Conservation (phyloP, 169 alveolate genomes). For the Besnoitia besnoiti region DNA sequence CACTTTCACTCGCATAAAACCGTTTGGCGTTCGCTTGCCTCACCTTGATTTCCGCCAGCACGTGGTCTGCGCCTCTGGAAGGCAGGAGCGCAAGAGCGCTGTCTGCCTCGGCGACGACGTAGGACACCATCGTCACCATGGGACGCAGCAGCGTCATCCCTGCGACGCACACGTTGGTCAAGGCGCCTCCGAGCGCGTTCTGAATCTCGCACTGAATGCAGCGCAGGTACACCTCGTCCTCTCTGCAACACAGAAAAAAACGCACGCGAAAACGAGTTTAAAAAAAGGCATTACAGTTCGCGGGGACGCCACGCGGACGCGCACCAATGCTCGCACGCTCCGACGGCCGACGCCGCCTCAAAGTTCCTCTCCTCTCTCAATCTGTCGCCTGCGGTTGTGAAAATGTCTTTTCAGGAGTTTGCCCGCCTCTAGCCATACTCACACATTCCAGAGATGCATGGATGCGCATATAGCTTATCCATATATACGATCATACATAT, state of each 20-base stretch:
- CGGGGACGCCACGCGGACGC: too few relatives aligned
- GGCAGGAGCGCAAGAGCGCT: not conserved
- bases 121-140: slow-evolving; percentile 70
- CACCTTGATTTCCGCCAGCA: slow-evolving; percentile 27
- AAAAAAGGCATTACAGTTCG: too few relatives aligned
- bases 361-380: too few relatives aligned
- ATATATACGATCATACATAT: too few relatives aligned
- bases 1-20: too few relatives aligned
- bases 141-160: slow-evolving; percentile 66
- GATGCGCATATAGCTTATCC: too few relatives aligned
- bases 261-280: not conserved
- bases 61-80: not conserved
- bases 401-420: too few relatives aligned
- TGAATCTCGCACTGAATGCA: slow-evolving; percentile 69
- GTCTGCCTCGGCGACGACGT: slow-evolving; percentile 60
- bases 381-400: too few relatives aligned
- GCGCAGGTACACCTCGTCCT: slow-evolving; percentile 59
- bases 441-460: too few relatives aligned
- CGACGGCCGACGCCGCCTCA: too few relatives aligned
- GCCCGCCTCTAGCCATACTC: too few relatives aligned
- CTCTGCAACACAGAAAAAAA: slow-evolving; percentile 44
- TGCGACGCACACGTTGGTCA: slow-evolving; percentile 65
- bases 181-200: slow-evolving; percentile 66
- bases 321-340: too few relatives aligned
- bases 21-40: not conserved